Evolutionary conservation across 1,139 yeast genomes (phyloP).

Genomic region (Protomyces lactucae-debilis): DNA sequence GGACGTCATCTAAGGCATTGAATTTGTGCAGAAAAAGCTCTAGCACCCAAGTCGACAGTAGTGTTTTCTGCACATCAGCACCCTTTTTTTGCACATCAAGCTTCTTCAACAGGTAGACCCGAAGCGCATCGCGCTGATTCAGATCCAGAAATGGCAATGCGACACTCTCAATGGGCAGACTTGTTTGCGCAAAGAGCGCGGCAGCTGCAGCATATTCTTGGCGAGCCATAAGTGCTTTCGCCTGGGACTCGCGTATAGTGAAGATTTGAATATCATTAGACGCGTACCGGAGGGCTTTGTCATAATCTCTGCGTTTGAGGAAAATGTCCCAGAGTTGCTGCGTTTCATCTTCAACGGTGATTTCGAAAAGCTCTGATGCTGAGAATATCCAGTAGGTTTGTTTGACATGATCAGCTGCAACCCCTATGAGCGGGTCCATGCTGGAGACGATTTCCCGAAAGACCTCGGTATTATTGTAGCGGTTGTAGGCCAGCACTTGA

Average conservation of each 20-base stretch:
- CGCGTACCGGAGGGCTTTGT: slow-evolving; percentile 57
- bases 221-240: slow-evolving; percentile 48
- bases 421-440: slow-evolving; percentile 43
- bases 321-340: slow-evolving; percentile 72
- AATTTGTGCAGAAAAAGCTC: slow-evolving; percentile 57
- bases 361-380: slow-evolving; percentile 53
- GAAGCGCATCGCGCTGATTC: slow-evolving; percentile 46
- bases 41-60: slow-evolving; percentile 78
- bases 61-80: slow-evolving; percentile 48
- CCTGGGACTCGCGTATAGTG: slow-evolving; percentile 58
- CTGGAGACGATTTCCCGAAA: background rate
- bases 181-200: slow-evolving; percentile 54
- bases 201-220: slow-evolving; percentile 53
- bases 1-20: slow-evolving; percentile 47
- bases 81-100: slow-evolving; percentile 39
- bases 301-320: slow-evolving; percentile 57
- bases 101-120: slow-evolving; percentile 56
- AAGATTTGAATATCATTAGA: slow-evolving; percentile 49
- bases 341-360: slow-evolving; percentile 64
- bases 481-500: background rate
- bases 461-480: slow-evolving; percentile 4
- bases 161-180: slow-evolving; percentile 66
- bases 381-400: slow-evolving; percentile 62
- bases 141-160: slow-evolving; percentile 58
- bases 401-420: slow-evolving; percentile 53